These are phyloP conservation scores for Gamarada debralockiae DNA, from an alignment of 495 filamentous ascomycete species.

Conservation along the genomic window DNA sequence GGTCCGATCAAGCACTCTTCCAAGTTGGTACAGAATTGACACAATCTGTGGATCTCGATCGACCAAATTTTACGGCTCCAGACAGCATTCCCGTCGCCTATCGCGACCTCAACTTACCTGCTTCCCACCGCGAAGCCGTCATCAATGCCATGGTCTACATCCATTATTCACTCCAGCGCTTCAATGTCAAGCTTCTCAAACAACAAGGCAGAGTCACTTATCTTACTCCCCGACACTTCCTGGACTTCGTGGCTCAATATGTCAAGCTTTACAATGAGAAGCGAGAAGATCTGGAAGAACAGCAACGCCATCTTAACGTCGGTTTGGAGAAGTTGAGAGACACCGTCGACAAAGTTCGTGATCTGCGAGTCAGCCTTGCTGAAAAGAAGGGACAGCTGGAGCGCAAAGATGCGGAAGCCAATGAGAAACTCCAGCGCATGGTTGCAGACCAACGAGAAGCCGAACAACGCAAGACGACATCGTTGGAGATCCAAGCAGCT, in stretches of 20 bases:
- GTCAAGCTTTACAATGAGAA: conserved; percentile 98
- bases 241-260: conserved; percentile 98
- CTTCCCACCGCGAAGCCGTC: conserved; percentile 83
- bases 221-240: conserved; percentile 92
- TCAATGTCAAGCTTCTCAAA: conserved; percentile 84
- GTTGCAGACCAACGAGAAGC: conserved; percentile 94
- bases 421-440: conserved; percentile 96
- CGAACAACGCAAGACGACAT: conserved; percentile 82
- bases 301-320: conserved; percentile 96
- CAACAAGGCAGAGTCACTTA: conserved; percentile 89
- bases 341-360: conserved; percentile 95
- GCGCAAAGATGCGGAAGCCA: conserved; percentile 90
- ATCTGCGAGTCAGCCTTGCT: conserved; percentile 83
- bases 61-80: conserved; percentile 77
- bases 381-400: conserved; percentile 92
- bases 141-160: conserved; percentile 99
- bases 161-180: conserved; percentile 85
- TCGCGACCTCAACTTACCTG: conserved; percentile 75
- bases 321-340: conserved; percentile 97
- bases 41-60: conserved; percentile 90
- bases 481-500: conserved; percentile 80
- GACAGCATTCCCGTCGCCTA: conserved; percentile 91
- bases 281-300: conserved; percentile 95
- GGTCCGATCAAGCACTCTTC: conserved; percentile 98
- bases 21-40: conserved; percentile 96